Base-by-base conservation (phyloP, 495 filamentous ascomycete species). In the Neurospora intermedia region DNA sequence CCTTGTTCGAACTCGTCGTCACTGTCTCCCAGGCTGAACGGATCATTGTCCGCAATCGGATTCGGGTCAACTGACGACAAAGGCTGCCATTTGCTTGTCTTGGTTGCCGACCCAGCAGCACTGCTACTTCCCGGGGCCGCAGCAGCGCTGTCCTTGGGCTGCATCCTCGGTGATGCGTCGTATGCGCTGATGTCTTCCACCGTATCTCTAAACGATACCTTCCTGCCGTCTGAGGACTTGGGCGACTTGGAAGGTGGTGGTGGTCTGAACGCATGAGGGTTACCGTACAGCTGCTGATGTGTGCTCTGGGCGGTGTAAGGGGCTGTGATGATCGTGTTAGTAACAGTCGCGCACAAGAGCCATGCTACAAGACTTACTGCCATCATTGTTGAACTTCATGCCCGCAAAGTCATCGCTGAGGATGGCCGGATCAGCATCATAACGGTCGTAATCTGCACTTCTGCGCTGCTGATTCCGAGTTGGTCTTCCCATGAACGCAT, bases 51-150 rank as follows among this genome's bases (percentile, higher is more conserved):
- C 11, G 88, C 89, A 62, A 95, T 90, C 42, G 96, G 96, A 70
- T 88, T 91, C 6, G 96, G 96, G 62, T 96, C 94, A 7, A 97
- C 89, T 1, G 91, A 88, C 41, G 93, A 92, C 70, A 99, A 83
- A 18, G 96, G 96, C 81, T 99, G 95, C 96, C 96, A 99, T 84
- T 99, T 99, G 86, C 92, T 96, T 16, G 88, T 83, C 83, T 93
- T 96, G 0, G 27, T 66, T 38, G 54, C 54, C 23, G 54, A 66
- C 78, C 84, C 85, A 35, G 82, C 80, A 54, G 69, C 69, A 15
- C 54, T 35, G 54, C 27, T 38, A 35, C 54, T 31, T 35, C 82
- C 79, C 46, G 81, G 40, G 27, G 74, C 42, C 39, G 71, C 27
- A 10, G 72, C 27, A 15, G 54, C 54, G 35, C 27, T 35, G 45